These are phyloP conservation scores for Kwoniella bestiolae DNA, from an alignment of 768 basidiomycete genomes.

Conservation along the genomic window DNA sequence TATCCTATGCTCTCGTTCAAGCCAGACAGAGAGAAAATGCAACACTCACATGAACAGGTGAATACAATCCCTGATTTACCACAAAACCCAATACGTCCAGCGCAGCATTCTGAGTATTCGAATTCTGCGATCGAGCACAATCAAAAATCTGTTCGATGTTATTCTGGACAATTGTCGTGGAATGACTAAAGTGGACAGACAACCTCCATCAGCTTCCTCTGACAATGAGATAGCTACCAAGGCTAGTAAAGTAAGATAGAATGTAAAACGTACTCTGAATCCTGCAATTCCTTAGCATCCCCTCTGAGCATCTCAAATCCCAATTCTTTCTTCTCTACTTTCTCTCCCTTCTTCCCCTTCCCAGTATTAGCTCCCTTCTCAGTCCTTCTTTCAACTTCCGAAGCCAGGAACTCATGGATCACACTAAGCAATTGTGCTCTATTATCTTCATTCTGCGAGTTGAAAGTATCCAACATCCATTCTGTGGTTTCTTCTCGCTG, in stretches of 20 bases:
- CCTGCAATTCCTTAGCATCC: conserved; percentile 92
- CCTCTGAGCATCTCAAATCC: conserved; percentile 96
- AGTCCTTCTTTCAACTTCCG: conserved; percentile 74
- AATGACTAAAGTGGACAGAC: conserved; percentile 76
- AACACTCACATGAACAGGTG: conserved; percentile 77
- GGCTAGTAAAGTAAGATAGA: too few species aligned
- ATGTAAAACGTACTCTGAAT: conserved; percentile 75
- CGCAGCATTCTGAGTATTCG: conserved; percentile 76
- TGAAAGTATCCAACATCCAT: conserved; percentile 90
- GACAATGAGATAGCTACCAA: too few species aligned
- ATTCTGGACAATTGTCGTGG: conserved; percentile 91
- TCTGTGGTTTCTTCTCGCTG: conserved; percentile 73
- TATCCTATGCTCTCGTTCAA: too few species aligned
- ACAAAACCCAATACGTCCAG: conserved; percentile 91
- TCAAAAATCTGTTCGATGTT: conserved; percentile 81
- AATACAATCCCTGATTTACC: conserved; percentile 90
- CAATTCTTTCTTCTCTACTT: conserved; percentile 27
- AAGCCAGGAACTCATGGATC: conserved; percentile 86
- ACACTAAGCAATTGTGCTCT: conserved; percentile 78
- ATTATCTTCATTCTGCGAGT: conserved; percentile 71
- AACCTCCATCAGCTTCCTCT: not conserved
- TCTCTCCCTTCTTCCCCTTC: conserved; percentile 22
- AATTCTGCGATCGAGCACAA: conserved; percentile 73
- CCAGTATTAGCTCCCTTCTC: not conserved
- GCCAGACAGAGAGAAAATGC: too few species aligned